These are phyloP conservation scores for Ciborinia camelliae DNA, from an alignment of 2,329 filamentous ascomycete genomes.

Conservation along the genomic window DNA sequence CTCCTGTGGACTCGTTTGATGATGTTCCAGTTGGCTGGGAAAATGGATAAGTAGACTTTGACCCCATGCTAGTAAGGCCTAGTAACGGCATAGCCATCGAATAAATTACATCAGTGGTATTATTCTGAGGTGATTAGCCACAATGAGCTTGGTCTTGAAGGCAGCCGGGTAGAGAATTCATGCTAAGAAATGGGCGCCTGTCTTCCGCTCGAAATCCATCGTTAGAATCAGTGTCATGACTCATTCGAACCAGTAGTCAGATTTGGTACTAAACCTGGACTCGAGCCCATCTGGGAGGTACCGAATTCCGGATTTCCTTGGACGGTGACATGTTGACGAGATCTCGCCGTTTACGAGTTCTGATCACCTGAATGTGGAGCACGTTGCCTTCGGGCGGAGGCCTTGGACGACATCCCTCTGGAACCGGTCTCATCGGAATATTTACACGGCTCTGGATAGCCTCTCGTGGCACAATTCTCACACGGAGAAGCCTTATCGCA, in stretches of 20 bases:
- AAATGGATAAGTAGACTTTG: not conserved
- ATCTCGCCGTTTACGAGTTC: not conserved
- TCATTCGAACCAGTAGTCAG: not conserved
- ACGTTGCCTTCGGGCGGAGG: not conserved
- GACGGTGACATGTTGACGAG: not conserved
- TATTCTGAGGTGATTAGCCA: not conserved
- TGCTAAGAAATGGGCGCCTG: not conserved
- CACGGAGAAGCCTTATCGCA: not conserved
- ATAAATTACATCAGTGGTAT: not conserved
- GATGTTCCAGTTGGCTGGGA: not conserved
- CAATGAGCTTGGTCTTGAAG: not conserved
- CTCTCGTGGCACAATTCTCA: not conserved
- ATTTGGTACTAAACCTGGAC: not conserved
- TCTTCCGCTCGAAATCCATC: not conserved
- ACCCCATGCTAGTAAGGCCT: not conserved
- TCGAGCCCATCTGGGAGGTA: not conserved
- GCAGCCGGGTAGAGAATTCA: not conserved
- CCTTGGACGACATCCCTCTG: not conserved
- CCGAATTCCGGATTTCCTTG: not conserved
- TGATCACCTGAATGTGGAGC: not conserved
- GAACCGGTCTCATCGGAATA: not conserved
- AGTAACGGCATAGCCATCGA: not conserved
- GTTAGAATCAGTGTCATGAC: not conserved
- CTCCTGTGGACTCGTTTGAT: not conserved
- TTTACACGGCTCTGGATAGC: not conserved